Base-by-base conservation (phyloP, 2,329 filamentous ascomycete species). In the Neofusicoccum parvum region DNA sequence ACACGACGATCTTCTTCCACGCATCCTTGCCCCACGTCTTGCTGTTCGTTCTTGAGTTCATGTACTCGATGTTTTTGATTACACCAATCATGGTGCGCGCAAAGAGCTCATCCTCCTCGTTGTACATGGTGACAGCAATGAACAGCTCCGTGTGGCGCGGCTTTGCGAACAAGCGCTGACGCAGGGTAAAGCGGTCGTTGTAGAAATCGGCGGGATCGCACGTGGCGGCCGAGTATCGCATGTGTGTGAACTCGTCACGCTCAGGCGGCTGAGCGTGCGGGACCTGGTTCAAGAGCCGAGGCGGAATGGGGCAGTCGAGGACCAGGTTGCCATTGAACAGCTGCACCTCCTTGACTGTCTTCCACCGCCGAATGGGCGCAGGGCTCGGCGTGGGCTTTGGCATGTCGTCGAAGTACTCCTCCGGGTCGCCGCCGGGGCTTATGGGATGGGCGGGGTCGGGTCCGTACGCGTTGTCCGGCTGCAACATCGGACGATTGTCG, bases 1-100 rank as follows among this genome's bases (percentile, higher is more conserved):
- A 98, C 11, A 99, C 95, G 10, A 99, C 95, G 72, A 99, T 98
- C 84, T 99, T 99, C 83, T 99, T 98, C 95, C 95, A 99, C 4
- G 94, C 94, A 72, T 97, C 92, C 78, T 96, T 95, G 70, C 95
- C 95, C 95, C 95, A 99, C 0, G 94, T 98, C 81, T 97, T 96
- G 80, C 93, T 97, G 76, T 91, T 92, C 51, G 90, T 92, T 58
- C 94, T 88, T 67, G 91, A 92, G 79, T 95, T 97, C 92, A 99
- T 97, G 83, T 94, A 94, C 78, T 97, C 94, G 71, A 99, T 92
- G 78, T 99, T 99, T 82, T 99, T 98, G 84, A 98, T 94, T 5
- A 99, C 93, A 78, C 95, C 95, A 58, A 90, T 92, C 92, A 99
- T 92, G 4, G 95, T 98, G 48, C 95, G 89, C 27, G 95, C 93